Conservation (phyloP, 2,329 filamentous ascomycete species). For the Trichoderma oligosporum region DNA sequence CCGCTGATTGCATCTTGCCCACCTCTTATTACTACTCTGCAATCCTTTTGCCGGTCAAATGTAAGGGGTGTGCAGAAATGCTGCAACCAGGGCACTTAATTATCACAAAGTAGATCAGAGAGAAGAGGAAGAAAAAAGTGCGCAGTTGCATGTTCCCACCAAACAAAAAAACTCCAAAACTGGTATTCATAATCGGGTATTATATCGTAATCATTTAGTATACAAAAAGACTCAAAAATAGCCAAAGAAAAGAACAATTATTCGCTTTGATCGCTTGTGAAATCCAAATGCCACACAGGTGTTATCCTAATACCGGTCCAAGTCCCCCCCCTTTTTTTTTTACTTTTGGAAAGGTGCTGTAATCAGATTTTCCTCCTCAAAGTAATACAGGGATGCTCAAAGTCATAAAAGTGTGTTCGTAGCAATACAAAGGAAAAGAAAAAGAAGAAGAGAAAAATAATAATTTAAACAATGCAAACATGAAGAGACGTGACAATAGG, state of each 20-base stretch:
- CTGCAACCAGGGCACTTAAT: background rate
- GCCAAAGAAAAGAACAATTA: background rate
- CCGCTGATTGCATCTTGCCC: constrained; percentile 4
- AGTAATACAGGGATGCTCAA: background rate
- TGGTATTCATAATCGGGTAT: constrained; percentile 13
- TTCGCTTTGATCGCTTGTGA: constrained; percentile 7
- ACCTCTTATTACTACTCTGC: constrained; percentile 3
- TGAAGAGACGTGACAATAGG: too few species aligned
- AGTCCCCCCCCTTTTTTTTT: background rate
- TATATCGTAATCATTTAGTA: constrained; percentile 14
- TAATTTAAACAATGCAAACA: background rate
- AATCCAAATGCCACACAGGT: constrained; percentile 8
- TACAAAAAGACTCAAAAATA: background rate
- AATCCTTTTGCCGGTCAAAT: constrained; percentile 1
- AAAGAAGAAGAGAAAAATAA: background rate
- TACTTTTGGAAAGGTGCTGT: background rate
- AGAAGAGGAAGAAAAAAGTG: background rate
- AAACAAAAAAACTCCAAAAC: constrained; percentile 4
- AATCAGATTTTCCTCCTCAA: constrained; percentile 3
- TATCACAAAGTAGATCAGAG: background rate
- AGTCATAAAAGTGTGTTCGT: background rate
- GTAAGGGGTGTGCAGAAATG: background rate
- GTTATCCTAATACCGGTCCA: background rate
- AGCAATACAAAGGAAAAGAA: constrained; percentile 14
- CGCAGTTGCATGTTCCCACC: constrained; percentile 4